These are phyloP conservation scores for Quercus cerris DNA, from an alignment of 306 rosid genomes.

Conservation along the genomic window DNA sequence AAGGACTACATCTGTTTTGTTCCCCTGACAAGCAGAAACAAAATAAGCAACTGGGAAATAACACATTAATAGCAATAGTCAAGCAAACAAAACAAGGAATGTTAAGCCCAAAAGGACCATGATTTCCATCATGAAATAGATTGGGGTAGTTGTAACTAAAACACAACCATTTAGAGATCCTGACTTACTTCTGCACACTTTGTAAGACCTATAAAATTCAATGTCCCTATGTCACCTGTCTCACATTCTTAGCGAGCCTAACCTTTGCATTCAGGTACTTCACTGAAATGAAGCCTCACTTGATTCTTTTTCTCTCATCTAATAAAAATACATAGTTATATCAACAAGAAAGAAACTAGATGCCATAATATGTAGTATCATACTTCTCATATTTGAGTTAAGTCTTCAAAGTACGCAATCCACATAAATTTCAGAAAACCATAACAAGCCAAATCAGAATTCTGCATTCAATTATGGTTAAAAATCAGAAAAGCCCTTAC, in stretches of 20 bases:
- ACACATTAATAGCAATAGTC: neutral
- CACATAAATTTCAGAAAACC: neutral
- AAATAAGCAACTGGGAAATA: conserved; percentile 6
- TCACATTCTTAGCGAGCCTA: neutral
- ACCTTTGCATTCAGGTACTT: neutral
- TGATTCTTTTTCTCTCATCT: neutral
- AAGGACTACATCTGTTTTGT: conserved; percentile 66
- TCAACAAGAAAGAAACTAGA: neutral
- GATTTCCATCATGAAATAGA: neutral
- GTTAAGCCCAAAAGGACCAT: neutral
- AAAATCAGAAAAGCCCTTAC: neutral
- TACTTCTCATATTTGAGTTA: neutral
- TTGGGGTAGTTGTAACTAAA: neutral
- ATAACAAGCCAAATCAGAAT: neutral
- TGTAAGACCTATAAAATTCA: neutral
- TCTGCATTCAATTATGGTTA: neutral
- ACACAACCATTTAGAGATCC: neutral
- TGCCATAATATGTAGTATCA: neutral
- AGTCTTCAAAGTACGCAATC: neutral
- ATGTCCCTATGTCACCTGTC: too few relatives aligned
- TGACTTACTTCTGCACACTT: neutral
- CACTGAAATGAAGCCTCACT: neutral
- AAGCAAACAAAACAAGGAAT: neutral
- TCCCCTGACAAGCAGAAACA: conserved; percentile 56
- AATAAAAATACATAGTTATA: neutral